Conservation (phyloP, 2,329 filamentous ascomycete genomes). For the Talaromyces sp. region DNA sequence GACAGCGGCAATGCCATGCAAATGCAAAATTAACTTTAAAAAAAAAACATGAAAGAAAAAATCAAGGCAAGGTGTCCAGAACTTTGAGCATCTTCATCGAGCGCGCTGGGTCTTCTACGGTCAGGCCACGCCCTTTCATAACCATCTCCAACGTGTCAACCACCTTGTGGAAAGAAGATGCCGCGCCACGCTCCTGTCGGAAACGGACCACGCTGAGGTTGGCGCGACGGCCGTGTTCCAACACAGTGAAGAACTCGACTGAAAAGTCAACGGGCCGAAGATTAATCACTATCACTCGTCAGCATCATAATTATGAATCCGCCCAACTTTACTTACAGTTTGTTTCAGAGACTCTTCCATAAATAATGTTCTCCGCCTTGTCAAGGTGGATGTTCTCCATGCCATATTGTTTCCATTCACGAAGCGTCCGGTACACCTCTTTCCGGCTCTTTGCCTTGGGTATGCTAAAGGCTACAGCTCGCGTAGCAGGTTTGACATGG, state of each 20-base stretch:
- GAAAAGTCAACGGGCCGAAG: conserved; percentile 87
- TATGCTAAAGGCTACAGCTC: conserved; percentile 69
- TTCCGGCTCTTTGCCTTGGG: conserved; percentile 69
- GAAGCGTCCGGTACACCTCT: conserved; percentile 69
- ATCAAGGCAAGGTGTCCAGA: conserved; percentile 20
- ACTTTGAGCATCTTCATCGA: conserved; percentile 61
- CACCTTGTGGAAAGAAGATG: conserved; percentile 80
- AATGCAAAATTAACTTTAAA: background rate
- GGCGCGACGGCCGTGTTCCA: conserved; percentile 74
- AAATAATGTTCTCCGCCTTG: conserved; percentile 73
- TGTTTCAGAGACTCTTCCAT: conserved; percentile 67
- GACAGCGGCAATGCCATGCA: background rate
- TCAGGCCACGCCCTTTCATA: conserved; percentile 59
- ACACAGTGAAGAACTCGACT: conserved; percentile 80
- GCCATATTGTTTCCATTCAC: conserved; percentile 78
- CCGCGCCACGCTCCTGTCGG: conserved; percentile 86
- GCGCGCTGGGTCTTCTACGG: conserved; percentile 65
- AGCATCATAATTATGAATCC: conserved; percentile 12
- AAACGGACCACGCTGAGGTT: conserved; percentile 78
- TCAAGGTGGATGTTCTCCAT: conserved; percentile 74
- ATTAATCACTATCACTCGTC: conserved; percentile 57
- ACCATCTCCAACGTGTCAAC: conserved; percentile 70
- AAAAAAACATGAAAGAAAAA: background rate
- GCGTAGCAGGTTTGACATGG: conserved; percentile 76
- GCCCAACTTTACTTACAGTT: conserved; percentile 62